phyloP scores from a whole-genome alignment of 169 alveolate species.

The Babesia ovis region DNA sequence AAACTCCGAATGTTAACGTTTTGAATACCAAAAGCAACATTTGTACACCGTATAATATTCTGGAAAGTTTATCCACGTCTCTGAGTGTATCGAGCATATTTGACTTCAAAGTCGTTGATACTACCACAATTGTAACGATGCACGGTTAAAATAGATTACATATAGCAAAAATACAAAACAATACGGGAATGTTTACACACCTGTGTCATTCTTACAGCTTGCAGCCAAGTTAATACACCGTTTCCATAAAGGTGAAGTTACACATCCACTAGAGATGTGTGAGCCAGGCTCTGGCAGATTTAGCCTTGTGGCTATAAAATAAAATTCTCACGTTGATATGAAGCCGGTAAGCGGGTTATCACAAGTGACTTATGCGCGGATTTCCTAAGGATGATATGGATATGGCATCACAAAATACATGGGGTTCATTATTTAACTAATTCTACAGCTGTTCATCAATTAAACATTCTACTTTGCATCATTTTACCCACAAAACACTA shows the following conservation, averaged over 20 bases:
- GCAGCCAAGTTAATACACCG: background rate
- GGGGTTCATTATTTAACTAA: background rate
- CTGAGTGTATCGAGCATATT: background rate
- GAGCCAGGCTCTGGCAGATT: background rate
- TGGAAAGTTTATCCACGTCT: background rate
- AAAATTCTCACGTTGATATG: background rate
- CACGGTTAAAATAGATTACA: background rate
- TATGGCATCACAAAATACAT: constrained; percentile 16
- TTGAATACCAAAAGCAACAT: too few relatives aligned
- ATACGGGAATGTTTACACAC: constrained; percentile 23
- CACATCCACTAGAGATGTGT: background rate
- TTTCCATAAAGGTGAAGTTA: background rate
- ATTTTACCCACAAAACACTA: too few relatives aligned
- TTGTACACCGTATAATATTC: too few relatives aligned
- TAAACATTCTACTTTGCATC: background rate
- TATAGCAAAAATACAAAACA: background rate
- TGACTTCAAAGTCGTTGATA: background rate
- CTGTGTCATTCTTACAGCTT: constrained; percentile 7
- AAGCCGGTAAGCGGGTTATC: background rate
- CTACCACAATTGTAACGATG: background rate
- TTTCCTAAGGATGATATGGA: background rate
- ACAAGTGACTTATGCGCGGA: background rate
- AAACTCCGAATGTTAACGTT: too few relatives aligned
- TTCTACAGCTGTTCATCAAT: background rate
- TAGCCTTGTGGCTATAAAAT: background rate